Percentiles rank a stretch among this genome's conserved stretches.
Evolutionary conservation across 139 green algal genomes (phyloP).

Genomic region (Chlamydomonas urium): DNA sequence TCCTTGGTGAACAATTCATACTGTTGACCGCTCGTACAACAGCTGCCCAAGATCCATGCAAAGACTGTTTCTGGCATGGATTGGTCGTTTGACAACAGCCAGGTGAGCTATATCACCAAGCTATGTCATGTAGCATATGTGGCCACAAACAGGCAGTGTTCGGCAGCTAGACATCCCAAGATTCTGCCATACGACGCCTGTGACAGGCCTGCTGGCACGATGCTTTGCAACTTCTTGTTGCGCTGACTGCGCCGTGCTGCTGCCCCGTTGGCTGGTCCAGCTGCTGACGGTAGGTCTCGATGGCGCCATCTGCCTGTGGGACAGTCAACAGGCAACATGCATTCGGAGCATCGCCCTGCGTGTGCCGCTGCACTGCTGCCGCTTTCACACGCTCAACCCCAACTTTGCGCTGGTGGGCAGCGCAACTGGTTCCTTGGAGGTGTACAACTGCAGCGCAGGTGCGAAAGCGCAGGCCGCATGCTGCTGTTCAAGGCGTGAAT

Average conservation of each 20-base stretch:
- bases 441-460: conserved; percentile 30
- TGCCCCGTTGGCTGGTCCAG: too few species aligned
- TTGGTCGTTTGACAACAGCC: conserved; percentile 40
- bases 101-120: too few species aligned
- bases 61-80: conserved; percentile 13
- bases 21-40: too few species aligned
- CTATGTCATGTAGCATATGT: too few species aligned
- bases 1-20: too few species aligned
- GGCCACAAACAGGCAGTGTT: background rate
- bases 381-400: conserved; percentile 24
- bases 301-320: conserved; percentile 31
- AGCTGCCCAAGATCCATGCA: conserved; percentile 17
- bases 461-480: too few species aligned
- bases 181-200: too few species aligned
- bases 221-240: too few species aligned
- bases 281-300: conserved; percentile 20
- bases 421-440: conserved; percentile 14
- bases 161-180: too few species aligned
- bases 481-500: too few species aligned
- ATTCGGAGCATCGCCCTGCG: background rate
- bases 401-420: conserved; percentile 32
- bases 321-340: background rate
- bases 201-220: too few species aligned
- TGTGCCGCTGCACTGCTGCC: conserved; percentile 4
- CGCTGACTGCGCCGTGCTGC: too few species aligned